A percentile compares a stretch with the other conserved stretches of the same genome.
Conservation (phyloP, 805 yeast species). For the Yamadazyma nakazawae region DNA sequence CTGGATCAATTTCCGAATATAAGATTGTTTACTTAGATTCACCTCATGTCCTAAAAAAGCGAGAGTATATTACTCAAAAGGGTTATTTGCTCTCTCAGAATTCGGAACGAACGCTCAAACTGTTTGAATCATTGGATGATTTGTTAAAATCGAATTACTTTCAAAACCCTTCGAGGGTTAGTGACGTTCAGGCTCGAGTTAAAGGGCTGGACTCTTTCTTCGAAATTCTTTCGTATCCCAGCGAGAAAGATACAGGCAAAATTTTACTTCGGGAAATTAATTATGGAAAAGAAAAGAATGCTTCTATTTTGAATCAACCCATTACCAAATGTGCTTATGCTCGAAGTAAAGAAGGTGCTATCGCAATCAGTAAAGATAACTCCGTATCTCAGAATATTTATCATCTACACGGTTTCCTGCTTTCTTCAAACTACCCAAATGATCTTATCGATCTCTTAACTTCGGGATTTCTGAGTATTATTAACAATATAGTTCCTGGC, state of each 20-base stretch:
- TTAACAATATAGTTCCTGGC: conserved; percentile 2
- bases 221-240: conserved; percentile 4
- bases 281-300: conserved; percentile 3
- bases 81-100: background rate
- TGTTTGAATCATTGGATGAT: conserved; percentile 3
- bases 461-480: conserved; percentile 1
- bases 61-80: background rate
- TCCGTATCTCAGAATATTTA: conserved; percentile 1
- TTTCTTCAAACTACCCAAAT: background rate
- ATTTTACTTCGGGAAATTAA: conserved; percentile 3
- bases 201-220: background rate
- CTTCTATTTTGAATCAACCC: conserved; percentile 5
- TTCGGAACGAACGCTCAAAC: background rate
- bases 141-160: conserved; percentile 7
- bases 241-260: background rate
- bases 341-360: conserved; percentile 1
- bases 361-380: conserved; percentile 9
- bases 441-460: conserved; percentile 4
- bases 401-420: conserved; percentile 6
- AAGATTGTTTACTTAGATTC: background rate
- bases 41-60: background rate
- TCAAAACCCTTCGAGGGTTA: conserved; percentile 2
- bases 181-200: conserved; percentile 1
- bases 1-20: background rate
- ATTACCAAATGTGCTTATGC: conserved; percentile 6